Percentiles rank a stretch among this genome's conserved stretches.
Conservation (phyloP, 2,329 filamentous ascomycete genomes). For the Chaetomium sp. region DNA sequence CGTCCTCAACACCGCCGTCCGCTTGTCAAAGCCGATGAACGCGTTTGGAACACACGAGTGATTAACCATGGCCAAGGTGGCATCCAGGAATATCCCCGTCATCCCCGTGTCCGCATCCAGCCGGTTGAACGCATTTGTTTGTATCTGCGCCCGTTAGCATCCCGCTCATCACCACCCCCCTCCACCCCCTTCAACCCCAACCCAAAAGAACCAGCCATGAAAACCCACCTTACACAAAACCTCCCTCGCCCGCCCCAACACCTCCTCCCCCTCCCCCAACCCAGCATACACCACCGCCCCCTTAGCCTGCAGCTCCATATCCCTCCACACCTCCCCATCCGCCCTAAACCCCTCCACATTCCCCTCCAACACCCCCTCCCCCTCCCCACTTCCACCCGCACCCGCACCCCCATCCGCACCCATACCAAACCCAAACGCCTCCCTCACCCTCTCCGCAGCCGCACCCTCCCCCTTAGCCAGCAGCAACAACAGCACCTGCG, state of each 20-base stretch:
- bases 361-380: constrained; percentile 45
- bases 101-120: constrained; percentile 55
- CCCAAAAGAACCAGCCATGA: background rate
- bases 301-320: constrained; percentile 53
- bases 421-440: constrained; percentile 38
- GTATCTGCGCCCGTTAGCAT: constrained; percentile 48
- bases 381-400: background rate
- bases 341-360: constrained; percentile 47
- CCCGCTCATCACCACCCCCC: background rate
- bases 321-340: constrained; percentile 45
- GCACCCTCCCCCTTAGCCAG: background rate
- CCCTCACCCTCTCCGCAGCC: constrained; percentile 36
- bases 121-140: constrained; percentile 64
- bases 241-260: constrained; percentile 47
- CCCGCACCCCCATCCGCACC: background rate
- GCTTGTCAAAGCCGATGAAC: constrained; percentile 56
- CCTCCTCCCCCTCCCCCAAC: constrained; percentile 41
- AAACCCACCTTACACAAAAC: constrained; percentile 56
- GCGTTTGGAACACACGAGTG: constrained; percentile 66
- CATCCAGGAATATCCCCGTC: constrained; percentile 59
- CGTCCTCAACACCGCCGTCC: constrained; percentile 55
- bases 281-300: constrained; percentile 54
- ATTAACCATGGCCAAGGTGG: constrained; percentile 60
- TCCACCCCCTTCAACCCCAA: too few species aligned
- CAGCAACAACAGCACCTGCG: constrained; percentile 54